These are phyloP conservation scores for Pyrrhoderma noxium DNA, from an alignment of 1,284 basidiomycete species.

Conservation along the genomic window DNA sequence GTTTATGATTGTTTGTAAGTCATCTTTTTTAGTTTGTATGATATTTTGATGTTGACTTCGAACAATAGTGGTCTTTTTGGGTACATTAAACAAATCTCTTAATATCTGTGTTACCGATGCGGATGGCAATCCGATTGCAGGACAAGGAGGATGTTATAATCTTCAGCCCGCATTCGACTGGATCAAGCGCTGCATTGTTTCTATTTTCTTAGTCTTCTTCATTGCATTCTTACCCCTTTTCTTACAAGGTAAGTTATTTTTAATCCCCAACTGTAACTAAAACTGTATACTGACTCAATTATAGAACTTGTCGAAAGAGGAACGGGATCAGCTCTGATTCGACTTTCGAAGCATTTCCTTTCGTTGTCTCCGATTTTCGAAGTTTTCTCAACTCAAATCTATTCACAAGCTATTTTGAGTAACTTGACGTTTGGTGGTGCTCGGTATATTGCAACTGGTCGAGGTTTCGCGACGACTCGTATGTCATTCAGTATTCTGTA, in stretches of 20 bases:
- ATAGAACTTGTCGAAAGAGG: constrained; percentile 90
- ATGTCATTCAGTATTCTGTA: constrained; percentile 93
- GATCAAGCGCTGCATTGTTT: constrained; percentile 92
- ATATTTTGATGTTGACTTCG: constrained; percentile 14
- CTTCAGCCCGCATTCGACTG: constrained; percentile 92
- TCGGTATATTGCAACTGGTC: constrained; percentile 93
- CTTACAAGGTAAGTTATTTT: constrained; percentile 68
- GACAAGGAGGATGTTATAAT: constrained; percentile 89
- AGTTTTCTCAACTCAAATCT: constrained; percentile 96
- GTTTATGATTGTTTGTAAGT: constrained; percentile 86
- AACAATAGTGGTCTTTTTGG: constrained; percentile 74
- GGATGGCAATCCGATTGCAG: constrained; percentile 69
- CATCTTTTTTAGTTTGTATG: constrained; percentile 10
- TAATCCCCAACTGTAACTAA: not conserved
- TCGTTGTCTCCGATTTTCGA: constrained; percentile 94
- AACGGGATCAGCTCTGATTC: constrained; percentile 87
- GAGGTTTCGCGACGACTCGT: constrained; percentile 93
- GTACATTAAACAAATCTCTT: constrained; percentile 89
- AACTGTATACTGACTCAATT: constrained; percentile 7
- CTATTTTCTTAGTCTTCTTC: constrained; percentile 96
- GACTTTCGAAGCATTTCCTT: constrained; percentile 90
- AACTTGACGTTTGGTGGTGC: constrained; percentile 95
- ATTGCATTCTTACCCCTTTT: constrained; percentile 93
- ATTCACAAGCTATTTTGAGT: constrained; percentile 90
- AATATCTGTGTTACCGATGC: constrained; percentile 80